Base-by-base conservation (phyloP, 225 moss, liverwort and hornwort genomes). In the Antitrichia curtipendula region DNA sequence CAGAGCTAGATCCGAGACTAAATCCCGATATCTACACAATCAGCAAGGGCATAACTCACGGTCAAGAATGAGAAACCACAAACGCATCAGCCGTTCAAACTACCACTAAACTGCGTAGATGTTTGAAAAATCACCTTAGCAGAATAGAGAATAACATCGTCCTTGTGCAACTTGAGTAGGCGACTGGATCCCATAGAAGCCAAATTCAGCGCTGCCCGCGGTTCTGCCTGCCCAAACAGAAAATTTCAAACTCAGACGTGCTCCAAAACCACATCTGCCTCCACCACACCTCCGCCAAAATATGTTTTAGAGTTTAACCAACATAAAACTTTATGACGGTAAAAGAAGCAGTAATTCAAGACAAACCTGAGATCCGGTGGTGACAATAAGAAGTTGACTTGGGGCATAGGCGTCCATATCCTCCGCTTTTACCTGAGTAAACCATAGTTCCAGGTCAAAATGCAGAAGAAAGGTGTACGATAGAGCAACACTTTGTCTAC, bases 171-270 rank as follows among this genome's bases (percentile, higher is more conserved):
- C 91, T 99, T 99, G 83, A 99, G 93, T 78, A 95, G 85, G 70
- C 97, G 95, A 91, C 99, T 97, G 58, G 97, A 92, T 82, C 99
- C 99, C 94, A 94, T 95, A 38, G 99, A 99, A 83, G 99, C 97
- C 92, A 99, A 90, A 88, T 99, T 99, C 82, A 99, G 89, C 29
- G 97, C 99, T 86, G 97, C 97, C 75, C 97, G 96, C 50, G 97
- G 97, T 85, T 99, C 97, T 84, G 97, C 99, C 95, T 99, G 95
- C 81, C 73, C 75, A 79, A 81, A 84, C 83, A 91, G 58, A 75
- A 63, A 60, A 59, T 72, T 58, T 18, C 75, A 78, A 80, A 70
- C 34, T 86, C 69, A 84, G 32, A 85, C 66, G 47, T 32, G n/a
- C 16, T 70, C 54, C 49, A 36, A 14, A 78, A 76, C 58, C 66